phyloP scores from a whole-genome alignment of 768 basidiomycete species.

The Epithele typhae region DNA sequence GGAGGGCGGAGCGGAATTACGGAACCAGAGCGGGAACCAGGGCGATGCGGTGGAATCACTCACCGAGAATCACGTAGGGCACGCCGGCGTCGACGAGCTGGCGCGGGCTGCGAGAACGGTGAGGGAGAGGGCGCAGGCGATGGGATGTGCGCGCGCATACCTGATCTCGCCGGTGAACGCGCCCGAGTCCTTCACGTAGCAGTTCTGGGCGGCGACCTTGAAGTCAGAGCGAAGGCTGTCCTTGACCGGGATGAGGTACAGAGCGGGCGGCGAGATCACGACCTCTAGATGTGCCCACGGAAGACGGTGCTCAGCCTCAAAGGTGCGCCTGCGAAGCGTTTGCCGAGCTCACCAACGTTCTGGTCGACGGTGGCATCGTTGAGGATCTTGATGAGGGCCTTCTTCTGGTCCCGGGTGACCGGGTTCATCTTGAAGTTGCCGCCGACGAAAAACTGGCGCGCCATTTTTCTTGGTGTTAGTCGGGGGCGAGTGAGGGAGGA shows the following conservation, averaged over 20 bases:
- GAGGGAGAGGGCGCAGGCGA: neutral
- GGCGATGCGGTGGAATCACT: constrained; percentile 15
- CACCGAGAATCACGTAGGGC: constrained; percentile 89
- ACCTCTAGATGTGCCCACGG: constrained; percentile 56
- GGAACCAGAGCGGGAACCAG: neutral
- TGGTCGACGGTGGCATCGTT: constrained; percentile 80
- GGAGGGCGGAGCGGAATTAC: too few relatives aligned
- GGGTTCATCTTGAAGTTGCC: constrained; percentile 99
- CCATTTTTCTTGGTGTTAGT: constrained; percentile 35
- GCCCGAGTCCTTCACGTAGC: constrained; percentile 71
- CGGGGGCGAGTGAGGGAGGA: neutral
- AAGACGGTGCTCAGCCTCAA: neutral
- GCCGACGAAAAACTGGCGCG: constrained; percentile 90
- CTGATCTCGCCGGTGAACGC: constrained; percentile 98
- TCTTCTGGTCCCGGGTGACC: constrained; percentile 56
- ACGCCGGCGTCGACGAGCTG: constrained; percentile 87
- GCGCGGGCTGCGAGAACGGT: constrained; percentile 45
- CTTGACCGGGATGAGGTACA: constrained; percentile 80
- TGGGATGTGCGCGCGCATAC: constrained; percentile 33
- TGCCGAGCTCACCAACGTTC: constrained; percentile 54
- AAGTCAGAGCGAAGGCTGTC: constrained; percentile 58
- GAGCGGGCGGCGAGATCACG: constrained; percentile 84
- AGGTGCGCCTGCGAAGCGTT: neutral
- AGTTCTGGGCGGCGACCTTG: constrained; percentile 88
- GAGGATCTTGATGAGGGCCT: constrained; percentile 59